Evolutionary conservation across 2,329 filamentous ascomycete genomes (phyloP), one percentile per base, ranked within the genome.

Genomic region (Pseudogymnoascus sp.): DNA sequence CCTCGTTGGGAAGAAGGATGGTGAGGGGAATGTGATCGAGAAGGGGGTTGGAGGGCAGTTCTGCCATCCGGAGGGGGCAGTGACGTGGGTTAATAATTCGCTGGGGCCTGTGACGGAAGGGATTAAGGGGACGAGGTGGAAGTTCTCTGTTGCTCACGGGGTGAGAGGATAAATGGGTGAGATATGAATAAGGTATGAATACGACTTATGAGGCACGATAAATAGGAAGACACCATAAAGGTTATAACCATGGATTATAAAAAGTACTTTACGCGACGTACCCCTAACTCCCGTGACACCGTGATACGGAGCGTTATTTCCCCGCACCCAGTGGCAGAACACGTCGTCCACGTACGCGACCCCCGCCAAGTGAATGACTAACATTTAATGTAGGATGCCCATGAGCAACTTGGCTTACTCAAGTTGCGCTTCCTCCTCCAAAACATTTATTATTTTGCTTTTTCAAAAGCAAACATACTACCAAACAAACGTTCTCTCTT

Each of bases 1-100:
- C 26, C 69, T 83, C 66, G 70, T 60, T 67, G 68, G 50, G 36
- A 65, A 64, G 10, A 62, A 64, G 36, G 66, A 61, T 0, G 62
- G 69, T 17, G 65, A 15, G 50, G 65, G 47, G 17, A 42, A 19
- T 40, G 19, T 61, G 13, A 28, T 38, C 2, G 59, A 61, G 4
- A 61, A 38, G 13, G 33, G 59, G 21, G 33, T 61, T 61, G 59
- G 59, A 28, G 15, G 40, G 19, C 36, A 42, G 59, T 28, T 61
- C 13, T 38, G 13, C n/a, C 33, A 61, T 38, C 33, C 33, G 2
- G 15, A 61, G 11, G 59, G 33, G 17, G 33, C 19, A 0, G 59
- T 61, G 9, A 28, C 36, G 5, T 61, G 59, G 19, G 59, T 28
- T 10, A 42, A 38, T n/a, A 61, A 61, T 26, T 36, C 33, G 13